Percentiles rank a stretch among this genome's conserved stretches.
Conservation (phyloP, 495 filamentous ascomycete species). For the Penicillium odoratum region DNA sequence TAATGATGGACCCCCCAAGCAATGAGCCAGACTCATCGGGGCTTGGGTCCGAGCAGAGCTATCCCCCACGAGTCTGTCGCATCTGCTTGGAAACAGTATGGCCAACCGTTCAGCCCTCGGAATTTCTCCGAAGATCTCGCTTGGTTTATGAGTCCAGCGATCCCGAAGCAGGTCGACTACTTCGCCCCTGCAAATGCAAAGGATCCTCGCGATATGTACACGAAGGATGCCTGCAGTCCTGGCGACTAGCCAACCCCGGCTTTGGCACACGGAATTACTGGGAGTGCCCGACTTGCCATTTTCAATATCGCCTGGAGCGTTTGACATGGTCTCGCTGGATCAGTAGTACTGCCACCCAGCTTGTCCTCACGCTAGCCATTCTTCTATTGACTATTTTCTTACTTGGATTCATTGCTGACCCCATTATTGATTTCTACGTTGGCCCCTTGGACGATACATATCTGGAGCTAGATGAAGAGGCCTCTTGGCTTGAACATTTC, state of each 20-base stretch:
- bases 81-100: conserved; percentile 88
- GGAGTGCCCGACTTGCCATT: conserved; percentile 86
- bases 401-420: conserved; percentile 88
- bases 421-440: conserved; percentile 84
- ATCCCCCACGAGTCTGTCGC: conserved; percentile 74
- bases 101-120: conserved; percentile 70
- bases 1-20: conserved; percentile 16
- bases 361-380: conserved; percentile 66
- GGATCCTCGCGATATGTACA: conserved; percentile 93
- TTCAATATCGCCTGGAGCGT: conserved; percentile 78
- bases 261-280: conserved; percentile 71
- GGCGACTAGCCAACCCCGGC: conserved; percentile 73
- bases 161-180: conserved; percentile 74
- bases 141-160: conserved; percentile 75
- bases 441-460: conserved; percentile 59
- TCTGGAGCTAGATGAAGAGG: conserved; percentile 36
- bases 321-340: conserved; percentile 75
- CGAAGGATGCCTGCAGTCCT: conserved; percentile 85
- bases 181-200: conserved; percentile 91
- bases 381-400: conserved; percentile 70
- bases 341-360: conserved; percentile 62
- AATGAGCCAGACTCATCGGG: conserved; percentile 17
- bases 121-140: conserved; percentile 61
- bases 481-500: conserved; percentile 77
- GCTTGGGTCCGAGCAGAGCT: conserved; percentile 45